Evolutionary conservation across 1,284 basidiomycete genomes (phyloP), one percentile per base, ranked within the genome.

Genomic region (Cyathus olla): DNA sequence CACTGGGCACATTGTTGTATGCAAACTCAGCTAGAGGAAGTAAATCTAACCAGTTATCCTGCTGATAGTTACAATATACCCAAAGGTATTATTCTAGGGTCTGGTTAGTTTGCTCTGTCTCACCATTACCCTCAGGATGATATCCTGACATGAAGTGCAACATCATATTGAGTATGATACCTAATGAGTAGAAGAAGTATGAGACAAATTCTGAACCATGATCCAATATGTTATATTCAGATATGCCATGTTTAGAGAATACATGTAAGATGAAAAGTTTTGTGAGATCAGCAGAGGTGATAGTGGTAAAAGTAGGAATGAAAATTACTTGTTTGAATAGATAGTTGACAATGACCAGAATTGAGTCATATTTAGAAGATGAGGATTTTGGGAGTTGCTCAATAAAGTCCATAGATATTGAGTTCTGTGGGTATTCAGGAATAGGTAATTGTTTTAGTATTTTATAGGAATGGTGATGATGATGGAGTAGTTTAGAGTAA

Each of bases 71-170:
- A 51, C 59, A 55, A 60, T 76, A 81, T 5, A 74, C 60, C 2
- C 71, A 63, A 9, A 82, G 66, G 62, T 77, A 80, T 15, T 76
- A 72, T 63, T 84, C 77, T 0, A 85, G 46, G 1, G 66, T 67
- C 60, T 83, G 80, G 61, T 86, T 85, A 17, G 76, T 63, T 0
- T 70, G 55, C 66, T 86, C 80, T 0, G 81, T 81, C 52, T 84
- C 79, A 0, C 85, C 81, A 57, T 87, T 78, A 1, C 80, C 75
- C 60, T 85, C 72, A 0, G 81, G 83, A 60, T 85, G 80, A 50
- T 76, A 80, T 0, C 74, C 74, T 0, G 70, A 68, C 8, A 63
- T 62, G 3, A 62, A 51, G 46, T 69, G 55, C 22, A 65, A 31
- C 6, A 65, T 27, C 19, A 73, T 70, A 4, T 62, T 37, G 2